Percentiles rank a stretch among this genome's conserved stretches.
phyloP scores from a whole-genome alignment of 1,139 yeast genomes.

The Debaryomyces coudertii region DNA sequence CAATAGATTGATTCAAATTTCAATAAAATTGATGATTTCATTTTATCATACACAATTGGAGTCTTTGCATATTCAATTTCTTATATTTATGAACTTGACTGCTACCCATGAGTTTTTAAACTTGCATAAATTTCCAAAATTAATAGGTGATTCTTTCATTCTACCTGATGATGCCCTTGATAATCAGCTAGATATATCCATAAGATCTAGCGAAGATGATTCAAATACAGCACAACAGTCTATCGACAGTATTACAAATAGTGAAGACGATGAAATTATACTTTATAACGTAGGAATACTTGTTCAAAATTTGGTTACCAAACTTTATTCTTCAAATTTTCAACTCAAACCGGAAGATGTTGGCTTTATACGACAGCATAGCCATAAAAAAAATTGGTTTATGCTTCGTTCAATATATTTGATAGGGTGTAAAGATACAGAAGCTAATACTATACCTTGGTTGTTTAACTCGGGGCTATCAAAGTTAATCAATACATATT shows the following conservation, averaged over 20 bases:
- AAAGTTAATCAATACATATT: constrained; percentile 32
- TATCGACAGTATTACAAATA: not conserved
- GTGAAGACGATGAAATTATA: constrained; percentile 15
- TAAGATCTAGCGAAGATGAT: constrained; percentile 1
- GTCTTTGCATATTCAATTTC: constrained; percentile 35
- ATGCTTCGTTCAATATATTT: constrained; percentile 28
- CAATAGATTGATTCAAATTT: constrained; percentile 34
- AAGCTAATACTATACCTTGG: constrained; percentile 32
- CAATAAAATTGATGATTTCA: constrained; percentile 30
- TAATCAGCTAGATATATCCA: not conserved
- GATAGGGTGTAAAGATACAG: constrained; percentile 13
- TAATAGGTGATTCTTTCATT: not conserved
- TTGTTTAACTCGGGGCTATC: constrained; percentile 33
- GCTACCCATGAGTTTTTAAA: constrained; percentile 21
- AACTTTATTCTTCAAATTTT: constrained; percentile 20
- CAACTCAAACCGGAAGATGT: constrained; percentile 24
- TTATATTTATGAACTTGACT: constrained; percentile 39
- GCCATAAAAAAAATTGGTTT: constrained; percentile 30
- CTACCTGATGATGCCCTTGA: not conserved
- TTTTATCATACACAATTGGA: constrained; percentile 36
- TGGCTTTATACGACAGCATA: constrained; percentile 18
- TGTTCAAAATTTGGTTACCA: constrained; percentile 25
- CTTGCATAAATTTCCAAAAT: constrained; percentile 8
- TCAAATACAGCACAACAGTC: not conserved
- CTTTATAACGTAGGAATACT: constrained; percentile 27